phyloP scores from a whole-genome alignment of 2,329 filamentous ascomycete genomes.

The Xylariaceae sp. region DNA sequence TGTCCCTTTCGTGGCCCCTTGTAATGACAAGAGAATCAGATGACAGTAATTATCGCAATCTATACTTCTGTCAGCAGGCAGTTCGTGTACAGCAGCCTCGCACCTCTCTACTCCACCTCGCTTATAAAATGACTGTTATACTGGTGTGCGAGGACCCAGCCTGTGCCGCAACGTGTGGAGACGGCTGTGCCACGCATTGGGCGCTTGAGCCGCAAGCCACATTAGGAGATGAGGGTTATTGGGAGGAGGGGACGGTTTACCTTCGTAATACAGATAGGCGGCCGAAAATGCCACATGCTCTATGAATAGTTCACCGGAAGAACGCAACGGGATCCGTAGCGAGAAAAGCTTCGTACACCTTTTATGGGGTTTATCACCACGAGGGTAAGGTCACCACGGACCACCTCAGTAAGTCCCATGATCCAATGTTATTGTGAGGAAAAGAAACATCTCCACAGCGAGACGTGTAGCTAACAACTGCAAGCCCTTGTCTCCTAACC shows the following conservation, averaged over 20 bases:
- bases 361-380: neutral
- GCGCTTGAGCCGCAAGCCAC: neutral
- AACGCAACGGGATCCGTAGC: neutral
- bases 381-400: neutral
- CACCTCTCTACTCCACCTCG: constrained; percentile 1
- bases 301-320: constrained; percentile 16
- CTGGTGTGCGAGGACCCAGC: too few species aligned
- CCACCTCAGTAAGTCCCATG: neutral
- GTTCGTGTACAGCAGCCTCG: constrained; percentile 15
- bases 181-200: neutral
- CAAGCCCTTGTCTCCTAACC: neutral
- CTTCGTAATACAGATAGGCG: constrained; percentile 3
- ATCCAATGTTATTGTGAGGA: neutral
- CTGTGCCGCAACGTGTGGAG: too few species aligned
- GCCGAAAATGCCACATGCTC: constrained; percentile 2
- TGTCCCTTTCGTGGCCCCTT: constrained; percentile 7
- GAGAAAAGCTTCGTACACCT: constrained; percentile 5
- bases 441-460: neutral
- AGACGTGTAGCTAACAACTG: neutral
- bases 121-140: neutral
- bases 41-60: neutral
- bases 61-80: constrained; percentile 8
- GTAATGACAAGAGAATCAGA: constrained; percentile 3
- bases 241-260: neutral
- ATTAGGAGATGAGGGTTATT: neutral